A percentile compares a stretch with the other conserved stretches of the same genome.
Conservation (phyloP, 2,329 filamentous ascomycete genomes). For the Phyllosticta citribraziliensis region DNA sequence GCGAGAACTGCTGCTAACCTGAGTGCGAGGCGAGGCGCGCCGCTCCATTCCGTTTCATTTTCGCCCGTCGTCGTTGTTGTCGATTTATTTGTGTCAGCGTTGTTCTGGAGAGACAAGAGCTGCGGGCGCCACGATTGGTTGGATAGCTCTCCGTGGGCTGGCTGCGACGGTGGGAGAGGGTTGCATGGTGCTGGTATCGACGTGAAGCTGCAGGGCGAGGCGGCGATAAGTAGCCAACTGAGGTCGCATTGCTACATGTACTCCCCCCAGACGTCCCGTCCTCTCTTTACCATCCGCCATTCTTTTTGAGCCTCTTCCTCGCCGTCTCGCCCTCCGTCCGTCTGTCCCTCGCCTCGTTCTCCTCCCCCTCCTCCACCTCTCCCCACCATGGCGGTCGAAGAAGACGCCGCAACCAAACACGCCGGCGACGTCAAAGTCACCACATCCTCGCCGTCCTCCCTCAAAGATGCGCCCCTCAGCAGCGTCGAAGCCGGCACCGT, state of each 20-base stretch:
- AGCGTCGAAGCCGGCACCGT: neutral
- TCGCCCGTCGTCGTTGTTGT: neutral
- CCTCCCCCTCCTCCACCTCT: neutral
- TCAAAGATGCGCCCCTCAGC: slow-evolving; percentile 2
- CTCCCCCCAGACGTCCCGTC: neutral
- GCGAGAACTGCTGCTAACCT: neutral
- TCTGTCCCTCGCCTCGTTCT: neutral
- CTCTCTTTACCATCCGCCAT: neutral
- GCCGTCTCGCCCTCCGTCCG: neutral
- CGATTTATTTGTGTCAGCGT: neutral
- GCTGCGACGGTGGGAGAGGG: neutral
- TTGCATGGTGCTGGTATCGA: neutral
- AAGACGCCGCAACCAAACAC: neutral
- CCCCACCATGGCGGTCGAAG: neutral
- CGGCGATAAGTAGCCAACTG: neutral
- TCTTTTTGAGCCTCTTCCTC: neutral
- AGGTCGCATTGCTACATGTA: neutral
- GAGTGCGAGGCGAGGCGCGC: neutral
- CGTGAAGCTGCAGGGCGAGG: neutral
- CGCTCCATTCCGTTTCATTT: neutral
- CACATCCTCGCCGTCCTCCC: slow-evolving; percentile 3
- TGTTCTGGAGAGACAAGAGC: neutral
- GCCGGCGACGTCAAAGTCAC: neutral
- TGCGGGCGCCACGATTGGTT: neutral
- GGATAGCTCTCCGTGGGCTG: neutral